A percentile compares a stretch with the other conserved stretches of the same genome.
These are phyloP conservation scores for Mycosarcoma mackinlayi DNA, from an alignment of 1,284 basidiomycete genomes.

Conservation along the genomic window DNA sequence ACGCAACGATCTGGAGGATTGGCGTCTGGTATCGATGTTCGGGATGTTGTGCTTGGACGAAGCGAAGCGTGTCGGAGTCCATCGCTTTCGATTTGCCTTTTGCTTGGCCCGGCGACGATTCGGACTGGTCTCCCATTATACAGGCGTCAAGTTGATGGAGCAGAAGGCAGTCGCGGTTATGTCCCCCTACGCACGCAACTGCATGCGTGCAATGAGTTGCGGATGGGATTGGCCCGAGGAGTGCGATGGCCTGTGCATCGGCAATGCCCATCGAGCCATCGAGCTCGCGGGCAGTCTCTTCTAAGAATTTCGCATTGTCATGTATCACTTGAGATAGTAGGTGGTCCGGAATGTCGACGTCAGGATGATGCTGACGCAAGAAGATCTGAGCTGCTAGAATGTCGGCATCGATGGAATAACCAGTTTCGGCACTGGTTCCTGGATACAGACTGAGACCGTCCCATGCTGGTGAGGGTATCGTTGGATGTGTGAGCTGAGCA, in stretches of 20 bases:
- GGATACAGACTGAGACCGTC: slow-evolving; percentile 19
- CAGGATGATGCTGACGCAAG: slow-evolving; percentile 19
- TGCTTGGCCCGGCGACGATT: not conserved
- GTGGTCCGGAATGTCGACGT: slow-evolving; percentile 33
- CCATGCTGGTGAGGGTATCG: not conserved
- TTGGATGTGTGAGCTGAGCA: slow-evolving; percentile 19
- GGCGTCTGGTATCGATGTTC: slow-evolving; percentile 21
- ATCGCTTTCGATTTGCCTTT: slow-evolving; percentile 19
- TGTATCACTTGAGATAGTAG: slow-evolving; percentile 21
- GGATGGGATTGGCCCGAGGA: slow-evolving; percentile 27
- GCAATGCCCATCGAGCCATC: slow-evolving; percentile 26
- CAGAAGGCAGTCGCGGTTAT: slow-evolving; percentile 25
- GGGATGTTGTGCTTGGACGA: slow-evolving; percentile 16
- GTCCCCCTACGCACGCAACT: slow-evolving; percentile 23
- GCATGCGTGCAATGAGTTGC: slow-evolving; percentile 6
- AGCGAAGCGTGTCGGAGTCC: slow-evolving; percentile 6
- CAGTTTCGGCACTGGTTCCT: slow-evolving; percentile 1
- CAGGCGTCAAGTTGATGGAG: slow-evolving; percentile 30
- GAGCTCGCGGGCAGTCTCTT: slow-evolving; percentile 8
- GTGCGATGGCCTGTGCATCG: slow-evolving; percentile 28
- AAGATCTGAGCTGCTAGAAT: slow-evolving; percentile 32
- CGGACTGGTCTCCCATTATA: not conserved
- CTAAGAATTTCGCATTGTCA: slow-evolving; percentile 24
- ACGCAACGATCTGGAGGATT: slow-evolving; percentile 27
- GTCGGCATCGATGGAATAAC: slow-evolving; percentile 37